Evolutionary conservation across 108 stramenopile genomes (phyloP).

Genomic region (Nitzschia putrida): DNA sequence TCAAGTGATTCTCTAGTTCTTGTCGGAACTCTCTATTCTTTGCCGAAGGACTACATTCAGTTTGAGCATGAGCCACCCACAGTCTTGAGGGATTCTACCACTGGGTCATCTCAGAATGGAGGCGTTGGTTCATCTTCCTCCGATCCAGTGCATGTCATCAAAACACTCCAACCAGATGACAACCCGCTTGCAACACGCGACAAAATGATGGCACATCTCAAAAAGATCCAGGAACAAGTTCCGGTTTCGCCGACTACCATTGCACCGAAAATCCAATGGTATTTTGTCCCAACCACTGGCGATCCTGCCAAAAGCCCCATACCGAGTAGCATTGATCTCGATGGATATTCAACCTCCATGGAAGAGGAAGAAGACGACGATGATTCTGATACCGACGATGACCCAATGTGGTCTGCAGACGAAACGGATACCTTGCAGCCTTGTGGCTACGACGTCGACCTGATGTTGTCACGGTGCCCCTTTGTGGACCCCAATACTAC

Average conservation of each 20-base stretch:
- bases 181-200: conserved; percentile 34
- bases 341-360: conserved; percentile 57
- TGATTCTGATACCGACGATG: conserved; percentile 21
- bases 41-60: conserved; percentile 48
- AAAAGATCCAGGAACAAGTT: conserved; percentile 10
- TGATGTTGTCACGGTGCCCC: not conserved
- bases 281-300: conserved; percentile 38
- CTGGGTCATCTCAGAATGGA: not conserved
- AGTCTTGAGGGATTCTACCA: not conserved
- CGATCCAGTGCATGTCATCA: conserved; percentile 47
- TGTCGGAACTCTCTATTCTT: conserved; percentile 56
- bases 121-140: not conserved
- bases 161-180: conserved; percentile 46
- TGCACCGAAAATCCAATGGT: conserved; percentile 56
- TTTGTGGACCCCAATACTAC: not conserved
- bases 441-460: not conserved
- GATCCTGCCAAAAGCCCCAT: conserved; percentile 25
- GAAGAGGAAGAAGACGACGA: conserved; percentile 41
- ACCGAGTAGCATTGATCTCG: conserved; percentile 52
- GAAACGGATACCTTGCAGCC: conserved; percentile 9
- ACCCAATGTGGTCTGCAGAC: not conserved
- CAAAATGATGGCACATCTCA: conserved; percentile 40
- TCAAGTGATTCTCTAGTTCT: conserved; percentile 44
- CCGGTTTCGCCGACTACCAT: conserved; percentile 23
- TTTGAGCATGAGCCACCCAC: conserved; percentile 44